Evolutionary conservation across 2,329 filamentous ascomycete species (phyloP).

Genomic region (Colletotrichum brevisporum): DNA sequence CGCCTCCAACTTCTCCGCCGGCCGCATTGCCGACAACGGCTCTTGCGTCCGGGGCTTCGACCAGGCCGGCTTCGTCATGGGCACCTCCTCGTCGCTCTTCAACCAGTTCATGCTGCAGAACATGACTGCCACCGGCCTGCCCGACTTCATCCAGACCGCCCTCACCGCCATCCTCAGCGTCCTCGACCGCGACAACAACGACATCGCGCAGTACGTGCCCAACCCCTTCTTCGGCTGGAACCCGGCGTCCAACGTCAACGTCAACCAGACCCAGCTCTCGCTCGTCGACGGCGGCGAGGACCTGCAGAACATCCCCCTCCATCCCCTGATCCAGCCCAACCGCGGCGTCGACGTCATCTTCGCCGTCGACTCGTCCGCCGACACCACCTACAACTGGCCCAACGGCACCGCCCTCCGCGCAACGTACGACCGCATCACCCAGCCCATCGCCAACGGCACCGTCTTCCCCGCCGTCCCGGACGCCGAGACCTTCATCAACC

Average conservation of each 20-base stretch:
- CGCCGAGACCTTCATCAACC: conserved; percentile 68
- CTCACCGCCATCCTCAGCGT: conserved; percentile 64
- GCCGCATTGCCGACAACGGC: conserved; percentile 60
- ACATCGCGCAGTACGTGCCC: conserved; percentile 79
- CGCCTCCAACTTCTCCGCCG: conserved; percentile 70
- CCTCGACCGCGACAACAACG: conserved; percentile 74
- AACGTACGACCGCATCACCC: conserved; percentile 68
- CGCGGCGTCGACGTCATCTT: conserved; percentile 74
- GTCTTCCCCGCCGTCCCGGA: conserved; percentile 72
- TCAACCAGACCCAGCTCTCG: conserved; percentile 69
- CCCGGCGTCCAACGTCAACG: conserved; percentile 55
- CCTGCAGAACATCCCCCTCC: conserved; percentile 83
- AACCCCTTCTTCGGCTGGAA: conserved; percentile 71
- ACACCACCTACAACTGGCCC: conserved; percentile 71
- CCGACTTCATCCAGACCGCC: conserved; percentile 55
- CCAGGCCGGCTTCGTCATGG: conserved; percentile 84
- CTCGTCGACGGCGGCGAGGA: conserved; percentile 88
- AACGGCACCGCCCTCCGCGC: conserved; percentile 72
- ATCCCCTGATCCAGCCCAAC: conserved; percentile 71
- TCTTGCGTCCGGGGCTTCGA: conserved; percentile 76
- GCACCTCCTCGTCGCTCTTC: conserved; percentile 86
- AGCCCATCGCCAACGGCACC: conserved; percentile 64
- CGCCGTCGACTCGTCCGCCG: conserved; percentile 75
- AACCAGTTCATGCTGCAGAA: conserved; percentile 81
- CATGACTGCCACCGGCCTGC: conserved; percentile 47